Conservation (phyloP, 1,284 basidiomycete genomes). For the Boletus smithii region DNA sequence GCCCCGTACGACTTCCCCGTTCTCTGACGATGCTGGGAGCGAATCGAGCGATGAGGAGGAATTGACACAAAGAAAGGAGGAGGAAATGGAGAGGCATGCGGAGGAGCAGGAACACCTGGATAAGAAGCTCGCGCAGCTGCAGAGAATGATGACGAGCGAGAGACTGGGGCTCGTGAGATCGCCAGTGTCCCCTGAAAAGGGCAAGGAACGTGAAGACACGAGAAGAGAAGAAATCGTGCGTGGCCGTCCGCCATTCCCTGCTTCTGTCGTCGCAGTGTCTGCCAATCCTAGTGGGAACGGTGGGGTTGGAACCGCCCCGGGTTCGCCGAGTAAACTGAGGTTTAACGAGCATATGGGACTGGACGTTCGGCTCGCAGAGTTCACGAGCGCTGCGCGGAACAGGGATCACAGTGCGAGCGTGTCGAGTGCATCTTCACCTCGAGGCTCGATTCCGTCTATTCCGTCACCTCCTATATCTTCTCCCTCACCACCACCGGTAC, state of each 20-base stretch:
- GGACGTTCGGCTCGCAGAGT: conserved; percentile 35
- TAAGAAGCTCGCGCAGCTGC: conserved; percentile 60
- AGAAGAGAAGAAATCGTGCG: conserved; percentile 35
- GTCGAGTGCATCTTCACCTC: conserved; percentile 67
- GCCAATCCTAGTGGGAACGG: conserved; percentile 1
- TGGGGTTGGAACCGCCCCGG: background rate
- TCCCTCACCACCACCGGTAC: conserved; percentile 33
- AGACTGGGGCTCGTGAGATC: conserved; percentile 65
- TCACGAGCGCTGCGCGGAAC: conserved; percentile 17
- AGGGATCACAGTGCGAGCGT: conserved; percentile 59
- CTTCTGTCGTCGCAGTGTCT: conserved; percentile 28
- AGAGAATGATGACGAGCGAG: conserved; percentile 69
- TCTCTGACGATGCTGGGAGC: conserved; percentile 39
- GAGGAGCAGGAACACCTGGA: conserved; percentile 67
- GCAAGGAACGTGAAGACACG: conserved; percentile 20
- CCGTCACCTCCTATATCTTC: conserved; percentile 61
- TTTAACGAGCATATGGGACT: conserved; percentile 24
- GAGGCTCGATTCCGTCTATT: conserved; percentile 73
- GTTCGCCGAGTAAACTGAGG: conserved; percentile 17
- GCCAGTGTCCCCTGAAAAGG: conserved; percentile 25
- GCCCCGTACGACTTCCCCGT: conserved; percentile 43
- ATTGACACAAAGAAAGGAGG: conserved; percentile 54
- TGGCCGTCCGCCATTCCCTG: conserved; percentile 39
- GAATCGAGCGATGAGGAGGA: conserved; percentile 55
- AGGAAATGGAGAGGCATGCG: conserved; percentile 59